Evolutionary conservation across 2,329 filamentous ascomycete genomes (phyloP), one percentile per base, ranked within the genome.

Genomic region (Aureobasidium pullulans): DNA sequence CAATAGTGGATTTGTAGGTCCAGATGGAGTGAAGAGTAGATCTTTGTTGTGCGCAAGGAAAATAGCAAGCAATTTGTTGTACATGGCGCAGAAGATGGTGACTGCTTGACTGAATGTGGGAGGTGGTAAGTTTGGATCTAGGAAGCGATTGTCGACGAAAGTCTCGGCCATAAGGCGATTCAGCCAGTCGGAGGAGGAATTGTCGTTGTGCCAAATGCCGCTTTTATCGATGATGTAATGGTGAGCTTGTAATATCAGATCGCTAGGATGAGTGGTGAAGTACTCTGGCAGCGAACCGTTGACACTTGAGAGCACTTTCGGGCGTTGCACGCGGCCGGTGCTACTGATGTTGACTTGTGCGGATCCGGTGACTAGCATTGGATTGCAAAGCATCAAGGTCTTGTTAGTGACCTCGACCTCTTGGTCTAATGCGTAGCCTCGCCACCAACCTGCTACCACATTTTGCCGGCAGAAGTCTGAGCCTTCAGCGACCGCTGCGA

Each of bases 151-250:
- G 3, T 64, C 69, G 2, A 76, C 73, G 0, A 49, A 65, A 0
- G 57, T 23, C 1, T 70, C 40, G 1, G 66, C 65, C 0, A 80
- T 62, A n/a, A 84, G 71, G 36, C 81, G 76, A 52, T 77, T 80
- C 31, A 78, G 67, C 70, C 75, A 81, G 44, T 80, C 77, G 0
- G 63, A 65, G 0, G 78, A 67, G 1, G 73, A 66, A 0, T 69
- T 75, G 42, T 80, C 74, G 58, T 79, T 81, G 62, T 83, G 81
- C 76, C 76, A 39, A 4, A 15, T 19, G 2, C 32, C 11, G 11
- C 11, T 15, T n/a, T 42, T 23, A 15, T 37, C n/a, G 13, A 44
- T 28, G n/a, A 15, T 31, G 29, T 13, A 48, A 16, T 36, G 46
- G n/a, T 48, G 31, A 28, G 40, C 10, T 34, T 58, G 56, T 16